Evolutionary conservation across 495 filamentous ascomycete species (phyloP).

Genomic region (Aspergillus heteromorphus): DNA sequence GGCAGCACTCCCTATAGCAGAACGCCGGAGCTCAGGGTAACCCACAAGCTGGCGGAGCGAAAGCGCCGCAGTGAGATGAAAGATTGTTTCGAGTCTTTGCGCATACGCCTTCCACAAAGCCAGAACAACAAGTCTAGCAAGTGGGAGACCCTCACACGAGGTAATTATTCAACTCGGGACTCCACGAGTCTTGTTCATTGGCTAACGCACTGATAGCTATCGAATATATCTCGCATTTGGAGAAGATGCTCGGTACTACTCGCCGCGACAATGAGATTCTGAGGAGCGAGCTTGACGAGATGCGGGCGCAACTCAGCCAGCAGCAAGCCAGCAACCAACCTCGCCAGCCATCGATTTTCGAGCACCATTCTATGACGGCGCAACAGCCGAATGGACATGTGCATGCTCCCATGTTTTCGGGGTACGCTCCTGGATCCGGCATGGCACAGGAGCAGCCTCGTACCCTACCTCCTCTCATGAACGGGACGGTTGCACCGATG

Average conservation of each 20-base stretch:
- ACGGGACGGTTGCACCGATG: slow-evolving; percentile 48
- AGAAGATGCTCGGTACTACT: slow-evolving; percentile 26
- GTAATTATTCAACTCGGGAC: slow-evolving; percentile 40
- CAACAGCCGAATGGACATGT: slow-evolving; percentile 35
- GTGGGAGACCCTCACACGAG: slow-evolving; percentile 97
- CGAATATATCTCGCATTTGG: slow-evolving; percentile 37
- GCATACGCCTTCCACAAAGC: slow-evolving; percentile 75
- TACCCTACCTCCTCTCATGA: slow-evolving; percentile 47
- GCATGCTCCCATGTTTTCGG: slow-evolving; percentile 28
- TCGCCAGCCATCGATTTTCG: slow-evolving; percentile 35
- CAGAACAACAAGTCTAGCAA: slow-evolving; percentile 94
- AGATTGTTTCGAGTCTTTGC: slow-evolving; percentile 83
- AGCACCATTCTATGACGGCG: slow-evolving; percentile 33
- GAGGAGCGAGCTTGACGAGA: slow-evolving; percentile 46
- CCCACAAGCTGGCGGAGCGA: slow-evolving; percentile 92
- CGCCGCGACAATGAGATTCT: slow-evolving; percentile 47
- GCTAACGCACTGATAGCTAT: slow-evolving; percentile 24
- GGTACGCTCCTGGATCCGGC: slow-evolving; percentile 27
- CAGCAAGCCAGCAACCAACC: slow-evolving; percentile 47
- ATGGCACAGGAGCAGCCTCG: slow-evolving; percentile 43
- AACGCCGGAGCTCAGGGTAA: slow-evolving; percentile 90
- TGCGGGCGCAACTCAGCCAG: slow-evolving; percentile 42
- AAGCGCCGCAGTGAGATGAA: slow-evolving; percentile 99
- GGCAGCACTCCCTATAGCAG: slow-evolving; percentile 79
- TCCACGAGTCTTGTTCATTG: not conserved